Percentiles rank a stretch among this genome's conserved stretches.
Evolutionary conservation across 2,329 filamentous ascomycete species (phyloP).

Genomic region (Fusarium metavorans): DNA sequence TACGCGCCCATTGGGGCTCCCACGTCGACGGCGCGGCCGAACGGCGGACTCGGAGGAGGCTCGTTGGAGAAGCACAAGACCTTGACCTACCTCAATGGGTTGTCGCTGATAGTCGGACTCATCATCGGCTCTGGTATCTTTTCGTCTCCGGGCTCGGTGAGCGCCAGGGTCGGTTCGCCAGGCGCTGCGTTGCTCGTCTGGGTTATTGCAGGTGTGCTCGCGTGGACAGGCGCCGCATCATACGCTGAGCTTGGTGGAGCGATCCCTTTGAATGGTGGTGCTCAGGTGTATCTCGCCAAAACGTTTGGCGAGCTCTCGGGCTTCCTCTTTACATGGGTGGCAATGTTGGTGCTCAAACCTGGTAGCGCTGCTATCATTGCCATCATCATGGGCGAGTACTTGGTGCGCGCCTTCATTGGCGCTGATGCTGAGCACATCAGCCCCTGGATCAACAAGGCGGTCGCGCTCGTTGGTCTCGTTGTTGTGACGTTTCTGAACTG

Average conservation of each 20-base stretch:
- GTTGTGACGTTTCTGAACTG: conserved; percentile 89
- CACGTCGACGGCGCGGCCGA: conserved; percentile 62
- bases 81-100: conserved; percentile 91
- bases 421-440: conserved; percentile 85
- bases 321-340: conserved; percentile 97
- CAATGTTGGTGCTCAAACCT: conserved; percentile 93
- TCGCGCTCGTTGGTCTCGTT: conserved; percentile 82
- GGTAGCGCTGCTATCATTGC: conserved; percentile 93
- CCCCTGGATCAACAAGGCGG: conserved; percentile 89
- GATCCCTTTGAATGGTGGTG: conserved; percentile 93
- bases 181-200: conserved; percentile 93
- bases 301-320: conserved; percentile 95
- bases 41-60: conserved; percentile 73
- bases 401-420: conserved; percentile 88
- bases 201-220: conserved; percentile 89
- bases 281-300: conserved; percentile 94
- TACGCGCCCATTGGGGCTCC: conserved; percentile 91
- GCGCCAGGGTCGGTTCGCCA: conserved; percentile 89
- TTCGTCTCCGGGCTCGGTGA: conserved; percentile 93
- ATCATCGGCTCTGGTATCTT: conserved; percentile 98
- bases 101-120: conserved; percentile 90
- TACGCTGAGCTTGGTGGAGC: conserved; percentile 96
- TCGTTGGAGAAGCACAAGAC: conserved; percentile 96
- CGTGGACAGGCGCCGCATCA: conserved; percentile 95
- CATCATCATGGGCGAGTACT: conserved; percentile 98